phyloP scores from a whole-genome alignment of 2,329 filamentous ascomycete species.

The Cladosporium oxysporum region DNA sequence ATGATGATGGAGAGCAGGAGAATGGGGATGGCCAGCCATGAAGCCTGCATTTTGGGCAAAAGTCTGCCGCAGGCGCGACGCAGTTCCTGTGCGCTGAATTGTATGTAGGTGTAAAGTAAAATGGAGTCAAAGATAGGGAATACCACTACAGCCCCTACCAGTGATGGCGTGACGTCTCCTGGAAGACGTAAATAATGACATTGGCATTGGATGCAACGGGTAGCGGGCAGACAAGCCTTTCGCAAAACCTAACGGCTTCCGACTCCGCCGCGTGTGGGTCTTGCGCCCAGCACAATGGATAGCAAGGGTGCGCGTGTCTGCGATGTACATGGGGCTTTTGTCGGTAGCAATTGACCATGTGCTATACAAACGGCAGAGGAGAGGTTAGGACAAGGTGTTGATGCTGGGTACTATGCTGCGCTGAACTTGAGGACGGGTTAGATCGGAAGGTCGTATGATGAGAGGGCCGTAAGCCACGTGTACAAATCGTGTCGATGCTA shows the following conservation, averaged over 20 bases:
- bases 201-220: conserved; percentile 1
- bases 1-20: conserved; percentile 23
- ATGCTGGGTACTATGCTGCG: not conserved
- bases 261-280: conserved; percentile 8
- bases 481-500: not conserved
- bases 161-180: conserved; percentile 10
- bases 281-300: not conserved
- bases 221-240: conserved; percentile 5
- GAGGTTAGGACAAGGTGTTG: not conserved
- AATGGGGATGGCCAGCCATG: conserved; percentile 10
- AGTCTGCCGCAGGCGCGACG: not conserved
- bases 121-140: not conserved
- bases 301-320: not conserved
- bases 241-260: not conserved
- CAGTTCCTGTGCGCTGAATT: not conserved
- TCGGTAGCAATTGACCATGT: not conserved
- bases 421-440: not conserved
- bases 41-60: conserved; percentile 15
- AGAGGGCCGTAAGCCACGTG: not conserved
- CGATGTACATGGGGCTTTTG: not conserved
- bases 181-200: not conserved
- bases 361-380: not conserved
- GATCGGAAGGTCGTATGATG: not conserved
- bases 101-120: not conserved
- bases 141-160: not conserved